Conservation (phyloP, 2,329 filamentous ascomycete genomes). For the Epichloe baconii region DNA sequence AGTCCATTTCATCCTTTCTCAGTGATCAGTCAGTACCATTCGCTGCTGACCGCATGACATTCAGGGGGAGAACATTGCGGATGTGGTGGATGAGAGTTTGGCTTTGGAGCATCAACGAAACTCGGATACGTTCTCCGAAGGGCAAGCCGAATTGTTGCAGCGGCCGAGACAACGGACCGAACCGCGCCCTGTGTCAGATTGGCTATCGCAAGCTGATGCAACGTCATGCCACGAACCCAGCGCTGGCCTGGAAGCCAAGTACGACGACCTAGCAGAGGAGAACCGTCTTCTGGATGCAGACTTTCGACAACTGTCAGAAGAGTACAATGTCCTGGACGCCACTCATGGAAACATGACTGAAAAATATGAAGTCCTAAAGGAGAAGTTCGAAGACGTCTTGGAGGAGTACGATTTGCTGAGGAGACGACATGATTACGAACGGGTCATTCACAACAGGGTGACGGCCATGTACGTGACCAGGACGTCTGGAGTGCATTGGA, state of each 20-base stretch:
- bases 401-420: neutral
- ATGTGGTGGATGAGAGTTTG: neutral
- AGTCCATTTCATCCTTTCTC: neutral
- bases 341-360: neutral
- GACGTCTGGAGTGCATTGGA: neutral
- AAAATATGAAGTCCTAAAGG: neutral
- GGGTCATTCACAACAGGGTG: neutral
- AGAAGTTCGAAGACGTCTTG: neutral
- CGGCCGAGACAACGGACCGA: neutral
- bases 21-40: neutral
- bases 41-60: neutral
- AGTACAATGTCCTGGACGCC: neutral
- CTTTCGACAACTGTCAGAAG: neutral
- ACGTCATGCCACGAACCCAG: neutral
- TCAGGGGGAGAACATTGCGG: neutral
- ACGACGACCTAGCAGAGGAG: neutral
- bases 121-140: neutral
- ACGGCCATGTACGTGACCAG: neutral
- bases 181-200: neutral
- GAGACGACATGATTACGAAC: neutral
- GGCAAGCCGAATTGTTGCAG: neutral
- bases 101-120: neutral
- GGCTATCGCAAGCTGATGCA: neutral
- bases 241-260: neutral
- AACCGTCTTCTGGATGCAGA: neutral